phyloP scores from a whole-genome alignment of 495 filamentous ascomycete genomes.

The Barbatosphaeria neglecta region DNA sequence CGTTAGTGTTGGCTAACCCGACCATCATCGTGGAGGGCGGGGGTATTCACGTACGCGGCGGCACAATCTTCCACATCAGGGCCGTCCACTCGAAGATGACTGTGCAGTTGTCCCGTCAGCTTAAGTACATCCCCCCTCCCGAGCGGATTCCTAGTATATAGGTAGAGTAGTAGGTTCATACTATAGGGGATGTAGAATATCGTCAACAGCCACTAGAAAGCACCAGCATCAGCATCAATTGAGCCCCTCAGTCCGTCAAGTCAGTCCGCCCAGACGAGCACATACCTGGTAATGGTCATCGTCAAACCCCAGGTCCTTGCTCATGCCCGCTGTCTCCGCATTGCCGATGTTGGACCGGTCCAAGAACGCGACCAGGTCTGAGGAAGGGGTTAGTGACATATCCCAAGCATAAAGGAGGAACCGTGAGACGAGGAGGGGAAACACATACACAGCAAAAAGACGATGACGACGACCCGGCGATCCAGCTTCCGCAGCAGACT shows the following conservation, averaged over 20 bases:
- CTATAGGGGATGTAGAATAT: constrained; percentile 65
- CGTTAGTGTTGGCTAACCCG: constrained; percentile 13
- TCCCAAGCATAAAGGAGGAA: background rate
- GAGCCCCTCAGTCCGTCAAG: background rate
- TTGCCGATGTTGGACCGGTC: constrained; percentile 64
- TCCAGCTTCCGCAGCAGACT: constrained; percentile 51
- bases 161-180: constrained; percentile 6
- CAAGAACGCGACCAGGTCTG: constrained; percentile 53
- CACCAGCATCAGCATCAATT: background rate
- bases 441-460: constrained; percentile 41
- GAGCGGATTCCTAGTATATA: too few species aligned
- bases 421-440: background rate
- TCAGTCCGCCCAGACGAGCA: background rate
- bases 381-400: too few species aligned
- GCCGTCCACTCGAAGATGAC: constrained; percentile 57
- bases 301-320: constrained; percentile 26
- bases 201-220: constrained; percentile 57
- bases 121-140: too few species aligned
- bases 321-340: constrained; percentile 45
- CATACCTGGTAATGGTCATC: constrained; percentile 25
- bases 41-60: constrained; percentile 24
- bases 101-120: too few species aligned
- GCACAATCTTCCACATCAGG: constrained; percentile 61
- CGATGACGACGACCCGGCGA: constrained; percentile 34
- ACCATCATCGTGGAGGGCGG: background rate